Conservation (phyloP, 192 early-diverging fungal species). For the Neocallimastix lanati region DNA sequence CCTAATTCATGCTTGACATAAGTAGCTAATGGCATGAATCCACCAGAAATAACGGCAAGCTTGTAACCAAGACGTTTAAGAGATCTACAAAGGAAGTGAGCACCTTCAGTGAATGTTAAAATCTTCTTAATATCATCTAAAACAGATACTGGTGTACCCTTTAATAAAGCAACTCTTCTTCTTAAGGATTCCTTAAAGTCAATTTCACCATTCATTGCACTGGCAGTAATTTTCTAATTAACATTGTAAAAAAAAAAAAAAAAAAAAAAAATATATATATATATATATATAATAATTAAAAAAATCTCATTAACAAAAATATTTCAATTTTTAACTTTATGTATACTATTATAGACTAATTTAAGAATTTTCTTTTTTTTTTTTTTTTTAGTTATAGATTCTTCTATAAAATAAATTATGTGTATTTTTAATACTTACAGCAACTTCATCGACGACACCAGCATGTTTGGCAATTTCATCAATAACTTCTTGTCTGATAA, state of each 20-base stretch:
- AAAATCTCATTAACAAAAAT: too few species aligned
- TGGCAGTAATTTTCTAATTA: conserved; percentile 69
- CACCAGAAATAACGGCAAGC: conserved; percentile 87
- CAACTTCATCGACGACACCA: conserved; percentile 78
- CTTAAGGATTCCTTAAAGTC: conserved; percentile 88
- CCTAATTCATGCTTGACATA: conserved; percentile 80
- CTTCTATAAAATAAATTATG: too few species aligned
- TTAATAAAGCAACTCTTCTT: conserved; percentile 68
- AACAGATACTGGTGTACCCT: conserved; percentile 64
- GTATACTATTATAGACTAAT: too few species aligned
- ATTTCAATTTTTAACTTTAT: too few species aligned
- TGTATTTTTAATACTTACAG: conserved; percentile 54
- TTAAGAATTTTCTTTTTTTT: too few species aligned
- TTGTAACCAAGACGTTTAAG: conserved; percentile 86
- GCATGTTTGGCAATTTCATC: conserved; percentile 89
- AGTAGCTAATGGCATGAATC: conserved; percentile 81
- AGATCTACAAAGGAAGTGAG: conserved; percentile 68
- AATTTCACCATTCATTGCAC: conserved; percentile 94
- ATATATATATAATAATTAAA: too few species aligned
- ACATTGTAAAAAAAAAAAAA: background rate
- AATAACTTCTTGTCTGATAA: conserved; percentile 98
- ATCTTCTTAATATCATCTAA: conserved; percentile 56
- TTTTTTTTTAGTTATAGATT: too few species aligned
- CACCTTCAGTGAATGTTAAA: conserved; percentile 77
- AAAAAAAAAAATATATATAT: background rate